These are phyloP conservation scores for Blastobotrys muscicola DNA, from an alignment of 805 yeast genomes.

Conservation along the genomic window DNA sequence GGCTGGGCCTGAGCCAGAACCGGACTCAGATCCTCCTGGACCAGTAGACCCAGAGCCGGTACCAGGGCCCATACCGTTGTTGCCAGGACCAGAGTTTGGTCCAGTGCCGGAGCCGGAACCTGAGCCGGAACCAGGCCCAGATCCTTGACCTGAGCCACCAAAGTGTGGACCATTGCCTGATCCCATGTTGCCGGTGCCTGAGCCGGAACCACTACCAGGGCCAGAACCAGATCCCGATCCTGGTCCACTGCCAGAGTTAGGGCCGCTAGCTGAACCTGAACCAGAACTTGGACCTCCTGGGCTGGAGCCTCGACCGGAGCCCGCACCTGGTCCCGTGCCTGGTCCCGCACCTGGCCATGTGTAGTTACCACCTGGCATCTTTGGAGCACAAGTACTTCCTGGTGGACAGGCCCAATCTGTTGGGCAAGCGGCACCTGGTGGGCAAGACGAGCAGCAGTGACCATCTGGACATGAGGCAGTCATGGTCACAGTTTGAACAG, in stretches of 20 bases:
- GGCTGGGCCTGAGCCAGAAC: no score
- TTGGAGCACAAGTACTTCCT: conserved; percentile 9
- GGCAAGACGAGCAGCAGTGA: conserved; percentile 3
- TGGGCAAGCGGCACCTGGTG: conserved; percentile 5
- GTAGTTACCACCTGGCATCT: conserved; percentile 2
- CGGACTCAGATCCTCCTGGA: no score
- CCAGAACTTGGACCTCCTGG: conserved; percentile 6
- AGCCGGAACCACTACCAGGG: neutral
- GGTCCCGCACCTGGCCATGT: neutral
- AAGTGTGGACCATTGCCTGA: conserved; percentile 2
- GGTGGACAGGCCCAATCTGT: conserved; percentile 5
- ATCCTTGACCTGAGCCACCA: neutral
- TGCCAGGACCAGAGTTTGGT: neutral
- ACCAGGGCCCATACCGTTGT: no score
- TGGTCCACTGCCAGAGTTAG: conserved; percentile 2
- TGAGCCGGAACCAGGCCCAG: conserved; percentile 4
- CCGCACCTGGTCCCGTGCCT: conserved; percentile 1
- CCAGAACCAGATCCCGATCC: conserved; percentile 6
- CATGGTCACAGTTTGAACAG: neutral
- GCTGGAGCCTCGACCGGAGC: neutral
- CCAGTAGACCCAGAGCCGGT: no score
- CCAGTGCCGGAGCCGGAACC: conserved; percentile 4
- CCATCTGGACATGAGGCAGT: neutral
- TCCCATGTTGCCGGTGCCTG: neutral
- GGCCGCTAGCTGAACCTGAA: conserved; percentile 2